These are phyloP conservation scores for Fusarium veterinarium DNA, from an alignment of 2,329 filamentous ascomycete species.

Conservation along the genomic window DNA sequence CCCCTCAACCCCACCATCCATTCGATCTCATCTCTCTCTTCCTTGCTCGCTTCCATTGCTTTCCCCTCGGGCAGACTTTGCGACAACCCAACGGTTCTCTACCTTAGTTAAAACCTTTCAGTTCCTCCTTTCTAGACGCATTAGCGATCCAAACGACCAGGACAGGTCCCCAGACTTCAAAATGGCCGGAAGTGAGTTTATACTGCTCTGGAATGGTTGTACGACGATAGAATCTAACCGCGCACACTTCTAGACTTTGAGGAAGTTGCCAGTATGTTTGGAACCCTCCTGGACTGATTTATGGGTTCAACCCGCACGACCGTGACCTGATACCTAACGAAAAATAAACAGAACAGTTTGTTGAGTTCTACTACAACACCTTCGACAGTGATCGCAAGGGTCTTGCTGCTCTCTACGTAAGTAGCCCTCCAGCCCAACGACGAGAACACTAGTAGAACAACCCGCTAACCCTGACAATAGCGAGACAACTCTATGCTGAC, in stretches of 20 bases:
- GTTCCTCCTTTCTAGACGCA: constrained; percentile 4
- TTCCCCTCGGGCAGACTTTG: constrained; percentile 49
- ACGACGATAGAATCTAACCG: constrained; percentile 41
- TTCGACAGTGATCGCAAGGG: constrained; percentile 79
- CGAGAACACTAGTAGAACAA: constrained; percentile 67
- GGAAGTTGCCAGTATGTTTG: constrained; percentile 59
- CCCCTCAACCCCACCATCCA: constrained; percentile 52
- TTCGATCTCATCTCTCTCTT: constrained; percentile 42
- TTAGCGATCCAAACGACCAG: constrained; percentile 22
- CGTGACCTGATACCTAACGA: constrained; percentile 3
- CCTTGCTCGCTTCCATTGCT: constrained; percentile 21
- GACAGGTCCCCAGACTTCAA: constrained; percentile 36
- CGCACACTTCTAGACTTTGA: constrained; percentile 55
- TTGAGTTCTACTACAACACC: constrained; percentile 88
- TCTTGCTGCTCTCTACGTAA: constrained; percentile 83
- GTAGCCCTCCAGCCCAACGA: constrained; percentile 46
- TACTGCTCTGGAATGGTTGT: neutral
- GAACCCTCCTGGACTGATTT: constrained; percentile 2
- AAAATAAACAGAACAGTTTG: constrained; percentile 77
- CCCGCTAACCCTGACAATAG: constrained; percentile 16
- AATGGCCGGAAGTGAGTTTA: constrained; percentile 42
- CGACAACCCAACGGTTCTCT: constrained; percentile 45
- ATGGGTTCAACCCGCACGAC: neutral
- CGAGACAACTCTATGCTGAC: constrained; percentile 83
- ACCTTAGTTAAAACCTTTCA: neutral